Conservation (phyloP, 352 stramenopile genomes). For the Phytophthora pistaciae region DNA sequence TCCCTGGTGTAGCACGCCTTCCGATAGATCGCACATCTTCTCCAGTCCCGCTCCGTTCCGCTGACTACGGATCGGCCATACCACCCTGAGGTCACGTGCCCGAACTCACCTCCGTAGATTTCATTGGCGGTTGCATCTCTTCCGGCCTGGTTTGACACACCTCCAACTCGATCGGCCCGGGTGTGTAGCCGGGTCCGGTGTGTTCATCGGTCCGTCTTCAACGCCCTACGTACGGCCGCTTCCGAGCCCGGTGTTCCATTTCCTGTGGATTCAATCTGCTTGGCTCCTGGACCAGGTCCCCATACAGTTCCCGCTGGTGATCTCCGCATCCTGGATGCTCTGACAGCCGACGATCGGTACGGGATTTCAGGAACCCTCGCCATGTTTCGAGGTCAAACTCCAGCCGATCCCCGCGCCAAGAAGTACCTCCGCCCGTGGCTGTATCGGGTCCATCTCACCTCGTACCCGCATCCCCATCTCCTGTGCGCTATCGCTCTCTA, state of each 20-base stretch:
- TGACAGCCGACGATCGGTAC: no score
- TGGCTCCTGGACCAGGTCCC: no score
- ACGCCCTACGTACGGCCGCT: not conserved
- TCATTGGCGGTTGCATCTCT: not conserved
- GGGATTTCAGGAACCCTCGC: not conserved
- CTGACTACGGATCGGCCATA: not conserved
- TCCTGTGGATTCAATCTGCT: not conserved
- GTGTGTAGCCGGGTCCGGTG: not conserved
- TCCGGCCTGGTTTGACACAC: not conserved
- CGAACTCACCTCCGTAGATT: not conserved
- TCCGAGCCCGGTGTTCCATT: not conserved
- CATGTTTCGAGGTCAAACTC: not conserved
- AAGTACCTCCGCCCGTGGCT: not conserved
- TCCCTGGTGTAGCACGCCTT: constrained; percentile 10
- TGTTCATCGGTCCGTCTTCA: not conserved
- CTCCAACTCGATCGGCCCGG: not conserved
- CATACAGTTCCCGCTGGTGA: not conserved
- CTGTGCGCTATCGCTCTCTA: not conserved
- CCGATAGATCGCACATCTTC: not conserved
- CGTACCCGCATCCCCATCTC: not conserved
- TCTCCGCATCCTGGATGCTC: not conserved
- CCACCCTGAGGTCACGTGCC: not conserved
- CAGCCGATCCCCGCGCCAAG: not conserved
- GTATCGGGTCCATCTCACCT: not conserved
- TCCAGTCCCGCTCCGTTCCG: not conserved